These are phyloP conservation scores for Magnolia changhungtana DNA, from an alignment of 164 flowering plant genomes.

Conservation along the genomic window DNA sequence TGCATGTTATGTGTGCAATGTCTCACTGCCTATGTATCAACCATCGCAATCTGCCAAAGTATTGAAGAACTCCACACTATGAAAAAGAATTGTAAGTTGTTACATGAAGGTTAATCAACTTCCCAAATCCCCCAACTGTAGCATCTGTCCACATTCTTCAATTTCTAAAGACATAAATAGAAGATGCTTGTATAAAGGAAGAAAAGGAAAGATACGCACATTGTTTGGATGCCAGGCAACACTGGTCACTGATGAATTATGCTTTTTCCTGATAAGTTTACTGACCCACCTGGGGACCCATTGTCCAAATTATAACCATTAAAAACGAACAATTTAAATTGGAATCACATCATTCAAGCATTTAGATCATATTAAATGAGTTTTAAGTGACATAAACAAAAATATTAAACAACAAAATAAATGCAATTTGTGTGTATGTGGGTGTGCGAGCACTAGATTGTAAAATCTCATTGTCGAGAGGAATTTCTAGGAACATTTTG, in stretches of 20 bases:
- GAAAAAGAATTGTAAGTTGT: too few species aligned
- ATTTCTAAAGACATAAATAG: not conserved
- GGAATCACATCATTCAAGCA: constrained; percentile 8
- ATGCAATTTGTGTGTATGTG: not conserved
- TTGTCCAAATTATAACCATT: constrained; percentile 6
- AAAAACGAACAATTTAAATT: not conserved
- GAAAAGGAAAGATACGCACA: constrained; percentile 38
- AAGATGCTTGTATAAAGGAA: not conserved
- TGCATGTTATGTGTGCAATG: too few species aligned
- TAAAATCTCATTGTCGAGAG: too few species aligned
- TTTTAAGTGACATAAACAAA: not conserved
- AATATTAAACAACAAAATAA: not conserved
- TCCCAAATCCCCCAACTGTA: too few species aligned
- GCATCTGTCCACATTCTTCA: not conserved
- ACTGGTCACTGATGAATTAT: constrained; percentile 91
- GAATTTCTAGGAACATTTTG: too few species aligned
- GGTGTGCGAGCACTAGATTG: too few species aligned
- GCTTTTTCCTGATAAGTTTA: constrained; percentile 87
- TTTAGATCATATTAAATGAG: not conserved
- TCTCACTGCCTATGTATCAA: too few species aligned
- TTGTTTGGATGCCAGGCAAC: constrained; percentile 99
- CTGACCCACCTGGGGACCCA: constrained; percentile 92
- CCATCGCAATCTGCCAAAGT: too few species aligned
- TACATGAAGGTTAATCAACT: too few species aligned
- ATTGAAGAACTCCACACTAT: too few species aligned